These are phyloP conservation scores for Hysterium pulicare DNA, from an alignment of 2,329 filamentous ascomycete species.

Conservation along the genomic window DNA sequence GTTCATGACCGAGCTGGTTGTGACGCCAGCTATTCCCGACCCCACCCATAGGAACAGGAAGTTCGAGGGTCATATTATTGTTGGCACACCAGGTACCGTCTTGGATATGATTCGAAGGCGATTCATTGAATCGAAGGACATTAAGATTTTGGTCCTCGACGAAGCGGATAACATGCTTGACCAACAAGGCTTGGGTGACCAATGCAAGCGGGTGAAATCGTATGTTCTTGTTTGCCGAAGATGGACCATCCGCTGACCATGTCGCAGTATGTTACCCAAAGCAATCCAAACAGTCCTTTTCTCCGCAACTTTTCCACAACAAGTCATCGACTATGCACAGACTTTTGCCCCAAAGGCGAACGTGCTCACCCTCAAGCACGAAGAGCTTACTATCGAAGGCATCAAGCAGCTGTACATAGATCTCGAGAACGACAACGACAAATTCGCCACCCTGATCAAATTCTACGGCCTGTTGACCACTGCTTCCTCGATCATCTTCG, in stretches of 20 bases:
- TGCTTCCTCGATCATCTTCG: constrained; percentile 96
- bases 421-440: constrained; percentile 74
- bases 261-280: constrained; percentile 64
- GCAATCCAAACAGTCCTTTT: constrained; percentile 87
- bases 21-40: constrained; percentile 81
- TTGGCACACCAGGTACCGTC: constrained; percentile 91
- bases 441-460: constrained; percentile 84
- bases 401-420: constrained; percentile 99
- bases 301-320: constrained; percentile 87
- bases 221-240: constrained; percentile 45
- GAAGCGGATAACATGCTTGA: constrained; percentile 99
- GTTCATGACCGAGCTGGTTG: constrained; percentile 71
- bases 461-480: constrained; percentile 96
- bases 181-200: constrained; percentile 89
- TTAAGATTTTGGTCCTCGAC: constrained; percentile 86
- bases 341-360: constrained; percentile 84
- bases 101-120: constrained; percentile 79
- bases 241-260: constrained; percentile 28
- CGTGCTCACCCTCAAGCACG: constrained; percentile 79
- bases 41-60: constrained; percentile 64
- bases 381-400: constrained; percentile 91
- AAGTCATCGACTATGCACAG: constrained; percentile 79
- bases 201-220: constrained; percentile 87
- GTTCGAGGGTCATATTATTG: constrained; percentile 74
- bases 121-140: constrained; percentile 65